Percentiles rank a stretch among this genome's conserved stretches.
Conservation (phyloP, 208 protist species). For the Crithidia thermophila region DNA sequence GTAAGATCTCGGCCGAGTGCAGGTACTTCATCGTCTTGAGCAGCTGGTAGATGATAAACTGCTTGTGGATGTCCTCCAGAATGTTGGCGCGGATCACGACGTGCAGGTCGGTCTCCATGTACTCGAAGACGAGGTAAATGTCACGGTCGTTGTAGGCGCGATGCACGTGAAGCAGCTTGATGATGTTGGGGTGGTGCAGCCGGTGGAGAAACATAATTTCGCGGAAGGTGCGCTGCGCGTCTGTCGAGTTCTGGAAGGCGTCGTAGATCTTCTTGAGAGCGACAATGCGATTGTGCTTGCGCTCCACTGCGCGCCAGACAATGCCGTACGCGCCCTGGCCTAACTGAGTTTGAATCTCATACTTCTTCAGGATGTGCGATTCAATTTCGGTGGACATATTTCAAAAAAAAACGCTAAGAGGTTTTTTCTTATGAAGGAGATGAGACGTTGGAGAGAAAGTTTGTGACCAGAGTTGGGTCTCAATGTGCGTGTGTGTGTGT, state of each 20-base stretch:
- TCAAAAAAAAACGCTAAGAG: too few relatives aligned
- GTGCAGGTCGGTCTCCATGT: constrained; percentile 97
- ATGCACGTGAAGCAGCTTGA: constrained; percentile 96
- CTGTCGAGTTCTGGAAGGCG: constrained; percentile 94
- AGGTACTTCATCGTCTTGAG: constrained; percentile 97
- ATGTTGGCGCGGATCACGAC: constrained; percentile 97
- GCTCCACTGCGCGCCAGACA: constrained; percentile 94
- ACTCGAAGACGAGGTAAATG: constrained; percentile 99
- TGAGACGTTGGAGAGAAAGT: too few relatives aligned
- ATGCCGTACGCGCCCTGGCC: constrained; percentile 96
- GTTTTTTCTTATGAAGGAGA: too few relatives aligned
- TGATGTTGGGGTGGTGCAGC: constrained; percentile 97
- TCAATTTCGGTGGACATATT: constrained; percentile 95
- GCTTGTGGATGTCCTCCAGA: constrained; percentile 97
- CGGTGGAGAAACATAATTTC: constrained; percentile 98
- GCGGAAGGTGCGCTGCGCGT: constrained; percentile 95
- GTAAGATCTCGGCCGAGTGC: constrained; percentile 91
- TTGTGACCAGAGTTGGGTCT: too few relatives aligned
- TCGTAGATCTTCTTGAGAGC: constrained; percentile 98
- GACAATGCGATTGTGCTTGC: constrained; percentile 88
- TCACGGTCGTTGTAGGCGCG: constrained; percentile 97
- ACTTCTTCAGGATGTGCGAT: constrained; percentile 92
- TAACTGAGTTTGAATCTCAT: constrained; percentile 94
- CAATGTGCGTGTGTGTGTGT: too few relatives aligned
- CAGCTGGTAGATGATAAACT: constrained; percentile 98